Evolutionary conservation across 2,329 filamentous ascomycete genomes (phyloP), one percentile per base, ranked within the genome.

Genomic region (Fusarium sp.): DNA sequence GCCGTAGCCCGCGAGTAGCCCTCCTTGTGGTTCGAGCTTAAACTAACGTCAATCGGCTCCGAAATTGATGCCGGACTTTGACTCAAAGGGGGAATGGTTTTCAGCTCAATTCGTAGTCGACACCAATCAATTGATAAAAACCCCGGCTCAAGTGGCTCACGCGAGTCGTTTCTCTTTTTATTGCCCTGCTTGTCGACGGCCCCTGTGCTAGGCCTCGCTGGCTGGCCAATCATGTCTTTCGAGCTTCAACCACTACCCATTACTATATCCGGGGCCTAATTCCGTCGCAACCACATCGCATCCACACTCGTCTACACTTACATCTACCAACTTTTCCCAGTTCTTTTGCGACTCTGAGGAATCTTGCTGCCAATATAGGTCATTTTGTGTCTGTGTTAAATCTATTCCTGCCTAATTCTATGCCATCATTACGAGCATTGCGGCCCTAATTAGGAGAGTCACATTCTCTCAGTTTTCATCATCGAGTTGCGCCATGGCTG

Each of bases 401-500:
- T 29, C 15, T 4, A 11, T n/a, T 13, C n/a, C 26, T 36, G 15
- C 35, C 13, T 11, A 36, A 31, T 9, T 19, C 26, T 38, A 60
- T 60, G 55, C 25, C 24, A 48, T 32, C 38, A n/a, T 42, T 15
- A 25, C 11, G 12, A 40, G 9, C 24, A 29, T 80, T 68, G 36
- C 78, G 24, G 31, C 28, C 40, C 50, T 47, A 19, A n/a, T 41
- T 28, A 45, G n/a, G 35, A 43, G 19, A 19, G 19, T 19, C 19
- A 19, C 19, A 19, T 29, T 32, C 50, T 39, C 40, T 57, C 44
- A 24, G 31, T 42, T 31, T 19, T 39, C 28, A n/a, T 41, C 39
- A 32, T 44, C 26, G 50, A 67, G 50, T 45, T 58, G 55, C 53
- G 53, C 58, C 53, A 76, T 76, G 75, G 67, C 72, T 28, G 71